A percentile compares a stretch with the other conserved stretches of the same genome.
These are phyloP conservation scores for Catunica adiposa DNA, from an alignment of 2,329 filamentous ascomycete species.

Conservation along the genomic window DNA sequence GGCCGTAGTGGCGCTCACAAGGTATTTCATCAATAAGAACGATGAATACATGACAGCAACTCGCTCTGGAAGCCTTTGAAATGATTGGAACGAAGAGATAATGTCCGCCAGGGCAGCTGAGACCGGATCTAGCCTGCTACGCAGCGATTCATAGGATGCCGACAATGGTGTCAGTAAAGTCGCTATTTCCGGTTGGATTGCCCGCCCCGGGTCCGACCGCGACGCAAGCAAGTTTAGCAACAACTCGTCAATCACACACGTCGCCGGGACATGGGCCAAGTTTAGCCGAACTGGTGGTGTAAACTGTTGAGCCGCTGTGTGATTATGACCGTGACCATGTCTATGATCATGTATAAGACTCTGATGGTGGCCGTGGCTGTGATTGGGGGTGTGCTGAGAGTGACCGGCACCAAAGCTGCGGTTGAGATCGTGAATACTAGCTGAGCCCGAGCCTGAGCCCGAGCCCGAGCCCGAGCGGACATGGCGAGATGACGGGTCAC, in stretches of 20 bases:
- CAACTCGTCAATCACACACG: conserved; percentile 11
- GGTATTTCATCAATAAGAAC: conserved; percentile 78
- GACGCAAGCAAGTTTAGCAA: conserved; percentile 8
- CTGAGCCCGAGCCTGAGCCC: not conserved
- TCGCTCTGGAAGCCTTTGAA: conserved; percentile 63
- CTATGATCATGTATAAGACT: not conserved
- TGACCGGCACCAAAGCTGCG: not conserved
- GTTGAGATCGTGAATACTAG: not conserved
- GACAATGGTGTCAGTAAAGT: conserved; percentile 4
- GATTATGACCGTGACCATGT: not conserved
- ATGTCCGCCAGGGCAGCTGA: conserved; percentile 79
- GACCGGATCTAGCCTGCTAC: conserved; percentile 28
- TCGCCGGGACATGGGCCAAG: conserved; percentile 7
- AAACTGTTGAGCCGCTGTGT: not conserved
- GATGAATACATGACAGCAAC: conserved; percentile 70
- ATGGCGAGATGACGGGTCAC: not conserved
- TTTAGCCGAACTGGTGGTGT: conserved; percentile 1
- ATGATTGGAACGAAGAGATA: conserved; percentile 64
- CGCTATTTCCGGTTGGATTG: conserved; percentile 11
- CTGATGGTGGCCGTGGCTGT: not conserved
- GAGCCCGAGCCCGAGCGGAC: not conserved
- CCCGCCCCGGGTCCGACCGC: conserved; percentile 1
- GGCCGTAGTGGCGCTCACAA: conserved; percentile 60
- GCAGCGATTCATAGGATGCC: conserved; percentile 3
- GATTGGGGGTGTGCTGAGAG: not conserved